Conservation (phyloP, 1,284 basidiomycete species). For the Schizophyllum amplum region DNA sequence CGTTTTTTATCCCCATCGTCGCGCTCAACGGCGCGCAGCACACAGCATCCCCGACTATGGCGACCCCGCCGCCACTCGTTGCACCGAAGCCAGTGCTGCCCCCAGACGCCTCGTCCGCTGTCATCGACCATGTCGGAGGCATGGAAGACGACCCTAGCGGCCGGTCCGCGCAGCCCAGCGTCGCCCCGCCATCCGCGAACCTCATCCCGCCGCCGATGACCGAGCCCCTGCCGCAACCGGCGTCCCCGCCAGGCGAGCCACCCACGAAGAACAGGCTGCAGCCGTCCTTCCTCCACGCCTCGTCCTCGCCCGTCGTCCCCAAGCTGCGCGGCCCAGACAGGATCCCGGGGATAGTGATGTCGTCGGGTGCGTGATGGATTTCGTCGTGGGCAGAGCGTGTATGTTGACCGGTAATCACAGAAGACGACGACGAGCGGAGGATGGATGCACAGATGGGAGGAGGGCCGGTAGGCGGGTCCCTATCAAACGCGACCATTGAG, state of each 20-base stretch:
- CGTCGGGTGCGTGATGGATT: background rate
- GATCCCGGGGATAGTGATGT: background rate
- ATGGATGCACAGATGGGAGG: background rate
- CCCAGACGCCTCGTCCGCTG: background rate
- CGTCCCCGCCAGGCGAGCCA: background rate
- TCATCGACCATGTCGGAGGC: background rate
- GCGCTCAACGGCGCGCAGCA: background rate
- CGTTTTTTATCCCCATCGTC: background rate
- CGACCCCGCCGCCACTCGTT: background rate
- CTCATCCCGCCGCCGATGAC: background rate
- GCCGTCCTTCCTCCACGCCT: background rate
- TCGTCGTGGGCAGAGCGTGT: background rate
- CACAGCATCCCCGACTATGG: background rate
- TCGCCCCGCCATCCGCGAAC: background rate
- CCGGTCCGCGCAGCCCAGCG: background rate
- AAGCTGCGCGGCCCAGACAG: background rate
- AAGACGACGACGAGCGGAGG: background rate
- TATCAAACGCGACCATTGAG: slow-evolving; percentile 68
- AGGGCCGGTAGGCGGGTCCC: too few relatives aligned
- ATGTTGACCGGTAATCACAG: background rate
- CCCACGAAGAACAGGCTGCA: background rate
- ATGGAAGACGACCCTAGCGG: background rate
- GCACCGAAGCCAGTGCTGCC: background rate
- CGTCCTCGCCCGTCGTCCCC: background rate
- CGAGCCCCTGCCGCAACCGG: background rate